A percentile compares a stretch with the other conserved stretches of the same genome.
phyloP scores from a whole-genome alignment of 2,329 filamentous ascomycete species.

The Aspergillus ochraceoroseus region DNA sequence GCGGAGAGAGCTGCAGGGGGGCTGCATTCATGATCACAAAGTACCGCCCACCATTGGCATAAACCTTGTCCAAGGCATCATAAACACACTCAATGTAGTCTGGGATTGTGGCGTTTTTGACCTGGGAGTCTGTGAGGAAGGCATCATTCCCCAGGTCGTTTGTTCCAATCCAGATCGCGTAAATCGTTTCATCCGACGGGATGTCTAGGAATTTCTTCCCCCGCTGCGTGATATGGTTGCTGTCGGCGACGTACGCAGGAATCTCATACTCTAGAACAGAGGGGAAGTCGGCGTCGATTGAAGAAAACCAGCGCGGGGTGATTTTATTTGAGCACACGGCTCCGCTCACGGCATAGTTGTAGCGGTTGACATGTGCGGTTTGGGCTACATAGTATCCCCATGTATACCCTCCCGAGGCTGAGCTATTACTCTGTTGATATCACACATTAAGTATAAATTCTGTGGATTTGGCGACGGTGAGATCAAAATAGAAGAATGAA shows the following conservation, averaged over 20 bases:
- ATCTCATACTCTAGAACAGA: conserved; percentile 60
- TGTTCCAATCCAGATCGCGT: conserved; percentile 74
- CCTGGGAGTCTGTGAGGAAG: conserved; percentile 62
- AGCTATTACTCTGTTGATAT: conserved; percentile 44
- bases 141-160: conserved; percentile 67
- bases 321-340: conserved; percentile 68
- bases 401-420: conserved; percentile 60
- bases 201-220: conserved; percentile 37
- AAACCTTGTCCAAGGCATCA: conserved; percentile 57
- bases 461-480: not conserved
- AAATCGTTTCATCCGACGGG: conserved; percentile 59
- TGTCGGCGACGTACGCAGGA: conserved; percentile 38
- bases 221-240: conserved; percentile 16
- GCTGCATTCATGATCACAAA: conserved; percentile 68
- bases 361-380: conserved; percentile 48
- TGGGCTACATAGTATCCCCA: conserved; percentile 66
- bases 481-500: not conserved
- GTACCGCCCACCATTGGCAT: conserved; percentile 61
- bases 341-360: conserved; percentile 68
- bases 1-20: conserved; percentile 62
- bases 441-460: too few species aligned
- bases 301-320: conserved; percentile 51
- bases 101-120: conserved; percentile 54
- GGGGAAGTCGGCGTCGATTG: conserved; percentile 55
- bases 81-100: conserved; percentile 67